These are phyloP conservation scores for Epipyxis sp. DNA, from an alignment of 108 stramenopile species.

Conservation along the genomic window DNA sequence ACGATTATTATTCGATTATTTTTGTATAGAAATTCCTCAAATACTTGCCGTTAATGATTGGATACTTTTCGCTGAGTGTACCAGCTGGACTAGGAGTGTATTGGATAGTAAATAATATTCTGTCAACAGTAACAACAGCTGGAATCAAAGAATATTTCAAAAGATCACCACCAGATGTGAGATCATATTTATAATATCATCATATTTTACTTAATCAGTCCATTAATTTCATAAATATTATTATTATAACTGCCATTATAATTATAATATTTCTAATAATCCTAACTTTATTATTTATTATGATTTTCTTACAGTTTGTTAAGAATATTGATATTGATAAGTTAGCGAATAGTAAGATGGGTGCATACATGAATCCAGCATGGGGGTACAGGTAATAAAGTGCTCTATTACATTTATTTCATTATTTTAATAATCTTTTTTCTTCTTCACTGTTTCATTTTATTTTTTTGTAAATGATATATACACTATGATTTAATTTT, in stretches of 20 bases:
- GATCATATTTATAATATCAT: neutral
- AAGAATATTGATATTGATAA: no score
- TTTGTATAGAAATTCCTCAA: slow-evolving; percentile 68
- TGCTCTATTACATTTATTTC: no score
- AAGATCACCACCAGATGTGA: neutral
- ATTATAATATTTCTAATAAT: no score
- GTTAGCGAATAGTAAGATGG: neutral
- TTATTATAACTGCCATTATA: no score
- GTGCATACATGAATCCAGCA: neutral
- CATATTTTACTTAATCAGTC: neutral
- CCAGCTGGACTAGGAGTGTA: slow-evolving; percentile 88
- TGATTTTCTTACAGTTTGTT: no score
- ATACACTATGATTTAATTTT: neutral
- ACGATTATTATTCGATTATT: neutral
- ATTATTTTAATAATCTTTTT: no score
- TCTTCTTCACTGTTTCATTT: no score
- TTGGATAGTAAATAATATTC: slow-evolving; percentile 91
- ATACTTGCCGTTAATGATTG: slow-evolving; percentile 85
- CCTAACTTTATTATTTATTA: no score
- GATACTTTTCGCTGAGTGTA: slow-evolving; percentile 89
- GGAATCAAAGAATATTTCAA: slow-evolving; percentile 2
- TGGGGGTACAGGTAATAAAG: neutral
- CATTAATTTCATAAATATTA: no score
- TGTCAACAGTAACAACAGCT: slow-evolving; percentile 75
- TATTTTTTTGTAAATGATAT: no score